phyloP scores from a whole-genome alignment of 1,284 basidiomycete genomes.

The Cutaneotrichosporon cutaneum region DNA sequence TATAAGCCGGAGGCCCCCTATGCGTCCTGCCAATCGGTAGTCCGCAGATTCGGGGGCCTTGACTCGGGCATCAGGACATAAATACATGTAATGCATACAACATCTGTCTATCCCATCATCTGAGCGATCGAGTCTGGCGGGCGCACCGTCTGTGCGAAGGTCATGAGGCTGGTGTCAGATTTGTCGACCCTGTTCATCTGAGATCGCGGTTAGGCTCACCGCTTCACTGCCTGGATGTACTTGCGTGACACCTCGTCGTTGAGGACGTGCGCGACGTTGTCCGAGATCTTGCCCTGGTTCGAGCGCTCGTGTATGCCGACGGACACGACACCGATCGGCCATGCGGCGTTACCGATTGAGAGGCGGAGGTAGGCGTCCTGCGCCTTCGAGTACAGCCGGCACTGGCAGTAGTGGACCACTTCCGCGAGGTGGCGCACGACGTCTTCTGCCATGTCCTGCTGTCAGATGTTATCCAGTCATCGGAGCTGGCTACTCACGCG shows the following conservation, averaged over 20 bases:
- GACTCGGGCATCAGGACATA: constrained; percentile 47
- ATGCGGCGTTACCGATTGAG: constrained; percentile 97
- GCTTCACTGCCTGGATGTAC: constrained; percentile 96
- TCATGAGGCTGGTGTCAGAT: constrained; percentile 65
- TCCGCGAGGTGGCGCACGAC: constrained; percentile 87
- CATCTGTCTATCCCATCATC: constrained; percentile 71
- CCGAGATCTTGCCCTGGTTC: constrained; percentile 93
- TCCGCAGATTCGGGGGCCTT: constrained; percentile 36
- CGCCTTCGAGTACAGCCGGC: constrained; percentile 86
- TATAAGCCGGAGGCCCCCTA: constrained; percentile 47
- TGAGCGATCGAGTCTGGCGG: constrained; percentile 87
- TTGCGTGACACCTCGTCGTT: constrained; percentile 99
- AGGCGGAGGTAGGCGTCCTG: constrained; percentile 96
- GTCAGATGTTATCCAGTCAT: too few species aligned
- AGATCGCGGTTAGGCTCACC: constrained; percentile 66
- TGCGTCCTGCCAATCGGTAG: constrained; percentile 28
- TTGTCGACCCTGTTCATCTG: background rate
- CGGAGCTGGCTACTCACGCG: too few species aligned
- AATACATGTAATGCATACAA: constrained; percentile 16
- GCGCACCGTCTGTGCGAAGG: constrained; percentile 91
- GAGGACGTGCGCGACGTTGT: constrained; percentile 95
- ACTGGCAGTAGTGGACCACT: constrained; percentile 95
- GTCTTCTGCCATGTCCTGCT: constrained; percentile 76
- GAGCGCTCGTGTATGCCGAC: constrained; percentile 98
- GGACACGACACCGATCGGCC: constrained; percentile 99